Conservation (phyloP, 1,284 basidiomycete species). For the Fomitopsis schrenkii region DNA sequence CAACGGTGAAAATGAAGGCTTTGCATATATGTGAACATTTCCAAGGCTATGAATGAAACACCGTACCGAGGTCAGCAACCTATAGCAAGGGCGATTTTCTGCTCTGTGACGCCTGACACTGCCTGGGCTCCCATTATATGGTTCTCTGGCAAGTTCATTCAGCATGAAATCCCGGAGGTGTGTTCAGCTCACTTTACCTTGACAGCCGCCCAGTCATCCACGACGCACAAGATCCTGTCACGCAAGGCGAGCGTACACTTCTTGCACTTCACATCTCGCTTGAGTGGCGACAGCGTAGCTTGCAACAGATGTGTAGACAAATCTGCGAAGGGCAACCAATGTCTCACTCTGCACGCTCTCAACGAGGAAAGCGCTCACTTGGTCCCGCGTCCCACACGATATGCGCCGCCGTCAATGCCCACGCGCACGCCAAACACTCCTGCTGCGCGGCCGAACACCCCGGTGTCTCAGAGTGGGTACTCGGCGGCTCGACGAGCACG, state of each 20-base stretch:
- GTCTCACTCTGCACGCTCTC: not conserved
- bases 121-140: too few relatives aligned
- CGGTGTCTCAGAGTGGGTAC: constrained; percentile 28
- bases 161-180: too few relatives aligned
- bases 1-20: too few relatives aligned
- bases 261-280: not conserved
- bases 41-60: too few relatives aligned
- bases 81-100: too few relatives aligned
- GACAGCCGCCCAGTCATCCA: too few relatives aligned
- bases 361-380: not conserved
- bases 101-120: too few relatives aligned
- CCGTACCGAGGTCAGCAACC: too few relatives aligned
- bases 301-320: not conserved
- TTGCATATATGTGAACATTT: too few relatives aligned
- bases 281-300: not conserved
- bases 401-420: not conserved
- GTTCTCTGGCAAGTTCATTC: too few relatives aligned
- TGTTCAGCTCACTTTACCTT: too few relatives aligned
- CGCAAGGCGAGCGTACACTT: not conserved
- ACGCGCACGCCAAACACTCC: constrained; percentile 15
- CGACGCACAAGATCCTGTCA: too few relatives aligned
- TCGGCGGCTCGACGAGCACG: constrained; percentile 31
- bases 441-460: constrained; percentile 31
- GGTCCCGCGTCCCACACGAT: not conserved
- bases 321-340: not conserved